These are phyloP conservation scores for Stachybotrys chartarum DNA, from an alignment of 2,329 filamentous ascomycete genomes.

Conservation along the genomic window DNA sequence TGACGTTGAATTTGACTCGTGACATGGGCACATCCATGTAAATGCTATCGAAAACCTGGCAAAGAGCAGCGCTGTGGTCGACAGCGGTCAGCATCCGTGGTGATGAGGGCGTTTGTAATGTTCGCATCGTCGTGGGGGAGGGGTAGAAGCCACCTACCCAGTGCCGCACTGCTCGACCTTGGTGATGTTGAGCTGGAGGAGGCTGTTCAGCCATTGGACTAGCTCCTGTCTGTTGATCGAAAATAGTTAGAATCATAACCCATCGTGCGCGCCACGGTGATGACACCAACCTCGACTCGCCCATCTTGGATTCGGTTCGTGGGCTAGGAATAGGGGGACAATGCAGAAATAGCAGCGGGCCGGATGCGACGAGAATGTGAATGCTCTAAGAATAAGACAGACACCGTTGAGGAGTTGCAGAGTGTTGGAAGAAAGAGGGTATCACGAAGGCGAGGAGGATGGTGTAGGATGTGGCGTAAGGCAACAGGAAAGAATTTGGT, in stretches of 20 bases:
- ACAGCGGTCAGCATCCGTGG: constrained; percentile 7
- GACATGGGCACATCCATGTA: constrained; percentile 93
- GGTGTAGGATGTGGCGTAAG: constrained; percentile 10
- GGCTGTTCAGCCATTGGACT: constrained; percentile 92
- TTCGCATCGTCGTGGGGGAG: constrained; percentile 14
- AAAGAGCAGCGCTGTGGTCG: constrained; percentile 74
- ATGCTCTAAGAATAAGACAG: neutral
- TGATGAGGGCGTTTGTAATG: neutral
- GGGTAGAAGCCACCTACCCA: constrained; percentile 51
- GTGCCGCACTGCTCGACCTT: constrained; percentile 99
- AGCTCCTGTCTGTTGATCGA: constrained; percentile 75
- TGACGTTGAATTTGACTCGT: constrained; percentile 97
- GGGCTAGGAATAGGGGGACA: neutral
- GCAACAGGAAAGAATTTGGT: constrained; percentile 18
- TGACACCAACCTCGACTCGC: constrained; percentile 37
- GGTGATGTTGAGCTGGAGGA: constrained; percentile 94
- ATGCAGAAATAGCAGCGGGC: neutral
- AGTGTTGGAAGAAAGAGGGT: neutral
- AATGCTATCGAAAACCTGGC: constrained; percentile 98
- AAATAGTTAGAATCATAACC: constrained; percentile 9
- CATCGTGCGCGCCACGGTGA: constrained; percentile 1
- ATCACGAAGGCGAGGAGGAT: constrained; percentile 4
- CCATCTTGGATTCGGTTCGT: constrained; percentile 29
- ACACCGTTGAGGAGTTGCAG: neutral
- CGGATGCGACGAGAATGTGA: neutral